Base-by-base conservation (phyloP, 495 filamentous ascomycete genomes). In the Margaritispora aquatica region DNA sequence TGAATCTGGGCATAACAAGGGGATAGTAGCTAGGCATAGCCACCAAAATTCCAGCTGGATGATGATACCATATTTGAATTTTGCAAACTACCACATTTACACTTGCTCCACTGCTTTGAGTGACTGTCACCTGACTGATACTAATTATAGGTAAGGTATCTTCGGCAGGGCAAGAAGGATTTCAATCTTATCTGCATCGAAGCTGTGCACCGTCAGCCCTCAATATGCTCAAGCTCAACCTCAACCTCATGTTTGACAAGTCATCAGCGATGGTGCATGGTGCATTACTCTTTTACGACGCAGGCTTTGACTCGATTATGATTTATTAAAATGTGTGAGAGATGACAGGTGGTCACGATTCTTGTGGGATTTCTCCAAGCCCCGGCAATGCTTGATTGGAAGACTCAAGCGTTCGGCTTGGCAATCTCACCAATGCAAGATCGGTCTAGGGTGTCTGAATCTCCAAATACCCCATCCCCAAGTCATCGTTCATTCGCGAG, bases 11-110 rank as follows among this genome's bases (percentile, higher is more conserved):
- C 55, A 65, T 63, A 54, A 61, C 54, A 54, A 36, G 51, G n/a
- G 55, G 57, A 58, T 26, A 60, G 53, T 64, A 64, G 62, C 59
- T 65, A 63, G 52, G 57, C 27, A 60, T 55, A 34, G 51, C 47
- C 44, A 31, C n/a, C 26, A 65, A 67, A 68, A 62, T 57, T 55
- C 62, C 53, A 67, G 59, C 59, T 63, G 31, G 24, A 65, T 65
- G 38, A 44, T 44, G 65, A 68, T 68, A 65, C 58, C 55, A 58
- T 61, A 65, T 21, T 26, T 53, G 47, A 50, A 24, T 17, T 50
- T 50, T 24, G 5, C 20, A 24, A 26, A 24, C 20, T 24, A 26
- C 23, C n/a, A n/a, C n/a, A n/a, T 31, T 36, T 51, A 2, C 51
- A 31, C 26, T 10, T 27, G 49, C 8, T 51, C n/a, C 4, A 51